phyloP scores from a whole-genome alignment of 805 yeast genomes.

The Kodamaea neixiangensis region DNA sequence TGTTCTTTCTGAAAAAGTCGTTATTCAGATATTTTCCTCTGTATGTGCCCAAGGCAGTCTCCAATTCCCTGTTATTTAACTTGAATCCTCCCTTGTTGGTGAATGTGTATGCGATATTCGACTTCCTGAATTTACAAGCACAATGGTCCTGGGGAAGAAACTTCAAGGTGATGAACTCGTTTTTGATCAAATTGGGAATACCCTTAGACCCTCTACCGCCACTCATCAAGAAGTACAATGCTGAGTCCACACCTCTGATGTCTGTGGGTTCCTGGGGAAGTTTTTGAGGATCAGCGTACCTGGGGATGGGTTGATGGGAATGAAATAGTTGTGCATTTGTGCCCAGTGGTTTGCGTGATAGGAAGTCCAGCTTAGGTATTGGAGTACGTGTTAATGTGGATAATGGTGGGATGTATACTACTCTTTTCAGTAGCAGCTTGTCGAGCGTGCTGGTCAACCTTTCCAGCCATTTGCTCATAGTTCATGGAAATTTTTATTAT shows the following conservation, averaged over 20 bases:
- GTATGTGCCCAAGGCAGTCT: constrained; percentile 22
- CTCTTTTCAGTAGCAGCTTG: background rate
- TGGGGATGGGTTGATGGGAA: background rate
- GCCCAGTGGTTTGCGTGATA: background rate
- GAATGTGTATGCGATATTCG: constrained; percentile 39
- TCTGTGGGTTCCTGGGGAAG: constrained; percentile 34
- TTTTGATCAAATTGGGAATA: constrained; percentile 19
- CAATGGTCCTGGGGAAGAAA: constrained; percentile 34
- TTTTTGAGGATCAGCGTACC: constrained; percentile 1
- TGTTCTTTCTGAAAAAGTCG: constrained; percentile 24
- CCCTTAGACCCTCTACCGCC: constrained; percentile 3
- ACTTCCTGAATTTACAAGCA: constrained; percentile 33
- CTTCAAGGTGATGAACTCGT: constrained; percentile 25
- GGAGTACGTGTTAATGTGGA: background rate
- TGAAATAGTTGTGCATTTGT: background rate
- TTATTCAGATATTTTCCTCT: constrained; percentile 27
- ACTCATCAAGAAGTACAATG: constrained; percentile 15
- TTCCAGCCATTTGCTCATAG: background rate
- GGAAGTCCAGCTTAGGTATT: constrained; percentile 5
- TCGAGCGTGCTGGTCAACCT: background rate
- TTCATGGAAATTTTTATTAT: no score
- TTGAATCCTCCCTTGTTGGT: constrained; percentile 28
- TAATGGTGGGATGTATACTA: background rate
- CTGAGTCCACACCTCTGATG: constrained; percentile 36
- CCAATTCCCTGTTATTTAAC: constrained; percentile 29